Conservation (phyloP, 805 yeast genomes). For the Yarrowia bubula region DNA sequence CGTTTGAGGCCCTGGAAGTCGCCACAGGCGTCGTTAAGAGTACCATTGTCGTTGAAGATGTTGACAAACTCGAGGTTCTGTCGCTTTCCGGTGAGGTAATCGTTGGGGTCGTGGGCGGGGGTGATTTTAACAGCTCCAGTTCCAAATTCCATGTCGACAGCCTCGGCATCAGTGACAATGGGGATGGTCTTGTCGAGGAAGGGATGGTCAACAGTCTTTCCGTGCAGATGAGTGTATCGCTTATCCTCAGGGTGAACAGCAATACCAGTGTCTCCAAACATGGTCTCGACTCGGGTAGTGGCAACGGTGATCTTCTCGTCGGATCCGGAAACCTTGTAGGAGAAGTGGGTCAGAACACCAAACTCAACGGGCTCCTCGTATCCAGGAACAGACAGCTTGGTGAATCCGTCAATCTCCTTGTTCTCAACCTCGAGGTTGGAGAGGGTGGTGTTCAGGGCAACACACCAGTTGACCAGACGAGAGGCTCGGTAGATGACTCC, state of each 20-base stretch:
- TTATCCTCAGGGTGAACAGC: conserved; percentile 96
- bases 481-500: conserved; percentile 93
- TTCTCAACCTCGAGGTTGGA: conserved; percentile 96
- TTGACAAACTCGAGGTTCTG: conserved; percentile 83
- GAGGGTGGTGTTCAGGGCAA: conserved; percentile 87
- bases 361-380: conserved; percentile 89
- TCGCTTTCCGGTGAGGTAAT: conserved; percentile 95
- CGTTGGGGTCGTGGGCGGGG: conserved; percentile 97
- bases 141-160: conserved; percentile 99
- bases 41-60: conserved; percentile 89
- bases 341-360: conserved; percentile 95
- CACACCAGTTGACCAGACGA: conserved; percentile 95
- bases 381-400: conserved; percentile 80
- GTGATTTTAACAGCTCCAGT: conserved; percentile 99
- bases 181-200: conserved; percentile 83
- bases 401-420: conserved; percentile 81
- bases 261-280: conserved; percentile 96
- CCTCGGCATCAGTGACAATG: conserved; percentile 82
- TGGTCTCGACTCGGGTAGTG: conserved; percentile 97
- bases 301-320: conserved; percentile 90
- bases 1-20: conserved; percentile 89
- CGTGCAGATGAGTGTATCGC: conserved; percentile 92
- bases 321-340: conserved; percentile 80
- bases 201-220: conserved; percentile 88
- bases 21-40: conserved; percentile 88